A percentile compares a stretch with the other conserved stretches of the same genome.
Evolutionary conservation across 495 filamentous ascomycete genomes (phyloP).

Genomic region (Aspergillus cavernicola): DNA sequence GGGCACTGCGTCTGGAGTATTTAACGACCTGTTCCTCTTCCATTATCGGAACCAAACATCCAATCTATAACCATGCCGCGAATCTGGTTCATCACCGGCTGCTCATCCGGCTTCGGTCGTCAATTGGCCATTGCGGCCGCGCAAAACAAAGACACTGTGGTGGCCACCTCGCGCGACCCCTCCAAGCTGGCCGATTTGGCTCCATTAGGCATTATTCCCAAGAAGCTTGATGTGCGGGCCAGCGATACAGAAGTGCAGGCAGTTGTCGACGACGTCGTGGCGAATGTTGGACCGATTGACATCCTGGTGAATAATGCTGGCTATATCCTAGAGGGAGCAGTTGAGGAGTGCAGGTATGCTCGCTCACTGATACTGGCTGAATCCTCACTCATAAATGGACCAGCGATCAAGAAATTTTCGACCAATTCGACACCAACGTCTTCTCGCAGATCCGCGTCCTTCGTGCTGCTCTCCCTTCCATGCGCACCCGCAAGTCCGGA

Average conservation of each 20-base stretch:
- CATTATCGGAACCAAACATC: too few species aligned
- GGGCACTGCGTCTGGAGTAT: too few species aligned
- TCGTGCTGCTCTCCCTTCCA: conserved; percentile 44
- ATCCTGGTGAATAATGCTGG: conserved; percentile 53
- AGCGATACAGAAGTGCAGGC: conserved; percentile 29
- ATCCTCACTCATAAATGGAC: neutral
- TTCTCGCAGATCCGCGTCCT: conserved; percentile 41
- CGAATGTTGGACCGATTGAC: conserved; percentile 39
- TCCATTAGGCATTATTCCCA: conserved; percentile 35
- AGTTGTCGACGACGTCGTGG: conserved; percentile 35
- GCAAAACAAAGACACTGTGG: conserved; percentile 46
- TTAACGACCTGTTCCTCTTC: too few species aligned
- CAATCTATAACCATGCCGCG: too few species aligned
- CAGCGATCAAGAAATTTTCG: conserved; percentile 2
- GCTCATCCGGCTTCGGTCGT: conserved; percentile 46
- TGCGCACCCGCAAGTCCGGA: conserved; percentile 42
- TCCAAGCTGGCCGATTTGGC: conserved; percentile 38
- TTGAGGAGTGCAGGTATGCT: conserved; percentile 15
- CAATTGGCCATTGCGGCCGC: conserved; percentile 42
- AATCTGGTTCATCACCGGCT: conserved; percentile 50
- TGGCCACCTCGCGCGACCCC: conserved; percentile 52
- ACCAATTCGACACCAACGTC: conserved; percentile 33
- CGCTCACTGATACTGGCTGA: too few species aligned
- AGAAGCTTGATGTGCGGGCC: conserved; percentile 44
- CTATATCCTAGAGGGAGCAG: conserved; percentile 30